Base-by-base conservation (phyloP, 1,284 basidiomycete genomes). In the Peniophora sp. region DNA sequence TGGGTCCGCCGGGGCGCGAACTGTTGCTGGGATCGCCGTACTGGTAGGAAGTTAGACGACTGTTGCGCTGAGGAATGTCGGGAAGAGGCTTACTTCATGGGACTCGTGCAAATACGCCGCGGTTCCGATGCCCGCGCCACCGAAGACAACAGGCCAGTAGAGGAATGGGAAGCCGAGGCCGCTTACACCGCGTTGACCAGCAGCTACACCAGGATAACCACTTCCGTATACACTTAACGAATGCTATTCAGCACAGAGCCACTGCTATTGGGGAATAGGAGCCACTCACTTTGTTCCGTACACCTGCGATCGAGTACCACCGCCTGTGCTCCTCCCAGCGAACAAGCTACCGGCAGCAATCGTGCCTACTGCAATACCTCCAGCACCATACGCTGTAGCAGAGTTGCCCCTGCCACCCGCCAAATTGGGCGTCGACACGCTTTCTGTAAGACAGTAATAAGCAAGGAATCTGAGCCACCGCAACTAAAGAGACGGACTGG, bases 101-200 rank as follows among this genome's bases (percentile, higher is more conserved):
- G 53, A 2, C n/a, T 61, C 63, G 56, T 79, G 70, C n/a, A 81
- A 65, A 55, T 78, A 77, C 2, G 59, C 60, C 10, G 65, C 61
- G 14, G 66, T 70, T 25, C 61, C 63, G 2, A 68, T 69, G 19
- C 60, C 58, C 1, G 61, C 64, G 20, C 65, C 64, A 14, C 77
- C 78, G 69, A 74, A 82, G 5, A 72, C 69, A 14, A 82, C 53
- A 3, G 79, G 79, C 78, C 79, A 82, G 62, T 78, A 82, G 51
- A 65, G 68, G 59, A 78, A 82, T 0, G 79, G 79, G 58, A 81
- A 81, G 3, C 69, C 69, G 10, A 70, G 69, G 14, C 69, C 67
- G 2, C 59, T 59, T 10, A 79, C 76, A 14, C 77, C 74, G 12
- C 6, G 27, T 36, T 73, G 67, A 2, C 11, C 9, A 3, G 65